Percentiles rank a stretch among this genome's conserved stretches.
These are phyloP conservation scores for Candida maris DNA, from an alignment of 805 yeast species.

Conservation along the genomic window DNA sequence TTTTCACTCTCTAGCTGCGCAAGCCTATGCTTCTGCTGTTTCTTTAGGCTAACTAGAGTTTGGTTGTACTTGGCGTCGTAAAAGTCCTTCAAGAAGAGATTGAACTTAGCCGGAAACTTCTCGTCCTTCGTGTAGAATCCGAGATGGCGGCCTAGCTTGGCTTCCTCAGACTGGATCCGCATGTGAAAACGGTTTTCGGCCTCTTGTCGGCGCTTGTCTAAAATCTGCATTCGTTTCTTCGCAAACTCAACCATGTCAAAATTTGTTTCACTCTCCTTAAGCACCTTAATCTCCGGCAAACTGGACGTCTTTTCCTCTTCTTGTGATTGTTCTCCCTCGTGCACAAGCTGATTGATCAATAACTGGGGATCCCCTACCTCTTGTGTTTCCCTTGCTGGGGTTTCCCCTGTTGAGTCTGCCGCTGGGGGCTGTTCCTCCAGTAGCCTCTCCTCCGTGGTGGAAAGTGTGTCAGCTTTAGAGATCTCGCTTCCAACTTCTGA, in stretches of 20 bases:
- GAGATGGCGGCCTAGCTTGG: conserved; percentile 27
- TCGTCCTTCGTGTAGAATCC: conserved; percentile 29
- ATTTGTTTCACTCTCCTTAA: conserved; percentile 16
- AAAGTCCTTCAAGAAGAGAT: conserved; percentile 15
- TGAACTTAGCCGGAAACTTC: conserved; percentile 22
- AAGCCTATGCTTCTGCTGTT: conserved; percentile 32
- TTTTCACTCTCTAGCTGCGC: conserved; percentile 27
- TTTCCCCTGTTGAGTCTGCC: background rate
- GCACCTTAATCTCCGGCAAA: background rate
- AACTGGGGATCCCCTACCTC: background rate
- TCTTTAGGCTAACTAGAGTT: conserved; percentile 26
- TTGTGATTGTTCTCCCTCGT: background rate
- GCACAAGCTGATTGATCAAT: background rate
- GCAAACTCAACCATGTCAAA: conserved; percentile 63
- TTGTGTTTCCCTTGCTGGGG: background rate
- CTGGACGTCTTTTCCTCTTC: background rate
- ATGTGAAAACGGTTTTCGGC: conserved; percentile 33
- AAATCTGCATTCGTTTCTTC: conserved; percentile 37
- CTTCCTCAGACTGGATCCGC: conserved; percentile 32
- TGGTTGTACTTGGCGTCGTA: conserved; percentile 19
- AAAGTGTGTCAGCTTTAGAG: background rate
- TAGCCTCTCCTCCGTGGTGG: conserved; percentile 6
- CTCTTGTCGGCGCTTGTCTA: conserved; percentile 32
- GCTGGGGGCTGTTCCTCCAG: background rate
- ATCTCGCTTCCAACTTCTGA: conserved; percentile 16